Evolutionary conservation across 2,329 filamentous ascomycete species (phyloP), one percentile per base, ranked within the genome.

Genomic region (Akanthomyces muscarius): DNA sequence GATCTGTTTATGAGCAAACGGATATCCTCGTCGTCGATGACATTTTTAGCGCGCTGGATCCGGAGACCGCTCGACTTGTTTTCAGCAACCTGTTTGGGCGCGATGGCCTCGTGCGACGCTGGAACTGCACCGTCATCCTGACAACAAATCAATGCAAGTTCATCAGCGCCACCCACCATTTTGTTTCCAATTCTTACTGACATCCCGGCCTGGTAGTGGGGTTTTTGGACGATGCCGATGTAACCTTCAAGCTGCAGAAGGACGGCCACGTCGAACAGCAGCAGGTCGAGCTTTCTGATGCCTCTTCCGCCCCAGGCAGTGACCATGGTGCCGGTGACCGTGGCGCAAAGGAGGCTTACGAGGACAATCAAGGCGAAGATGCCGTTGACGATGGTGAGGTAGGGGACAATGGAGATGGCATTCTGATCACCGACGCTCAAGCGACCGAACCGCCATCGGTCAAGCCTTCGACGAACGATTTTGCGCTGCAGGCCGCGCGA

Each of bases 11-110:
- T 11, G n/a, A 38, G 1, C 42, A 53, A 4, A 5, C 30, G 2
- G 38, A 48, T 3, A 30, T 64, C 1, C 18, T 64, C 5, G 51
- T 64, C 6, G 6, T 64, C 13, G 62, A 64, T 16, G 57, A 64
- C n/a, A n/a, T 61, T 1, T 47, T 64, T 5, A 64, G 62, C 14
- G 42, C 57, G 0, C 13, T 61, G 30, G 61, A 63, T 25, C 18
- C 54, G 2, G 23, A 36, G 4, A 63, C 61, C 6, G 33, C 61
- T 3, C 13, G 8, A 10, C 7, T n/a, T 18, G 30, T 63, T 21
- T 36, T 63, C 7, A 16, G 4, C 28, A 28, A 38, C 10, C 10
- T 63, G 5, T 53, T 63, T 18, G 61, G 53, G 2, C 5, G 4
- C 4, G 2, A n/a, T 4, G 61, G 54, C 7, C 53, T 58, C 3